Evolutionary conservation across 2,329 filamentous ascomycete species (phyloP).

Genomic region (Talaromyces sp.): DNA sequence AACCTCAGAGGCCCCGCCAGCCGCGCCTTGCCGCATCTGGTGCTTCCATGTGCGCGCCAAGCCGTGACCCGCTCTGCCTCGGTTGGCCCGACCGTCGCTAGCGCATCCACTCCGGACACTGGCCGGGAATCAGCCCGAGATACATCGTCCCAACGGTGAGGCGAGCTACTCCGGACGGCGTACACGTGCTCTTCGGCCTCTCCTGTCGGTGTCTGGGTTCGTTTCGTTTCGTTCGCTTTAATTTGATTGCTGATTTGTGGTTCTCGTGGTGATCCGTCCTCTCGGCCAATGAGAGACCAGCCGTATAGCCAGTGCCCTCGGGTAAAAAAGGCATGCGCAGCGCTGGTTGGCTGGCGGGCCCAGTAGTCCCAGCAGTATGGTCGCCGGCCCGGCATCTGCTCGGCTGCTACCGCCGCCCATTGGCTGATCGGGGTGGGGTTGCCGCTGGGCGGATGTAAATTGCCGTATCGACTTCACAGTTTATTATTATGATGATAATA

Average conservation of each 20-base stretch:
- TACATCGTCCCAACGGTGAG: background rate
- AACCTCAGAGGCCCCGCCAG: background rate
- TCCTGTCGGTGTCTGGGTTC: no score
- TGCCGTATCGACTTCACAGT: background rate
- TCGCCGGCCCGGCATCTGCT: background rate
- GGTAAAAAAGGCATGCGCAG: background rate
- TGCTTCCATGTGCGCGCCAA: background rate
- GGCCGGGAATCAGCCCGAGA: background rate
- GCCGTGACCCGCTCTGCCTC: background rate
- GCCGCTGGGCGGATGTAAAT: background rate
- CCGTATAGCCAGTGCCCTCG: background rate
- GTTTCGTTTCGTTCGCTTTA: no score
- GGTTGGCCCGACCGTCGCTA: background rate
- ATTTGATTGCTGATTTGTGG: no score
- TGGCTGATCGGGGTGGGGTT: background rate
- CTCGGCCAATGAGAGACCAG: no score
- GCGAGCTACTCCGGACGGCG: no score
- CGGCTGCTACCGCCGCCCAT: background rate
- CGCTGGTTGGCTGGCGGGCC: background rate
- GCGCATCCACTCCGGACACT: background rate
- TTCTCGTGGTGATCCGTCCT: no score
- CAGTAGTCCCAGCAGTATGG: background rate
- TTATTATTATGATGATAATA: no score
- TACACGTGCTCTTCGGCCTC: no score
- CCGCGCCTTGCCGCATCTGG: background rate